Percentiles rank a stretch among this genome's conserved stretches.
Evolutionary conservation across 805 yeast genomes (phyloP).

Genomic region (Metschnikowia aberdeeniae): DNA sequence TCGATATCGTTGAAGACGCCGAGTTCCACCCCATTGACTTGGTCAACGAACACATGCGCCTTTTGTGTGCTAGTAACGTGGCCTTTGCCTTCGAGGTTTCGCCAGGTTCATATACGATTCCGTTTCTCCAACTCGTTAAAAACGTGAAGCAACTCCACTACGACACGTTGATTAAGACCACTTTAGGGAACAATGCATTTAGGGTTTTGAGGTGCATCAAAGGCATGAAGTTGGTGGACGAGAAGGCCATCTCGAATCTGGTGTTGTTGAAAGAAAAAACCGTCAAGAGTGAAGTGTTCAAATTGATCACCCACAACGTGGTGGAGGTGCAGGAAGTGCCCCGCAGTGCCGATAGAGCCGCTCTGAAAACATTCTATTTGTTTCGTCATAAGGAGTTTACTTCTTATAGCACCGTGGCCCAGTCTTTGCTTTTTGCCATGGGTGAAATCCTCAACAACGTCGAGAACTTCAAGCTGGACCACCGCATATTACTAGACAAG

Average conservation of each 20-base stretch:
- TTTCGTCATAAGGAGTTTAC: slow-evolving; percentile 57
- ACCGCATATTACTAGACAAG: slow-evolving; percentile 68
- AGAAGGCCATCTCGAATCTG: slow-evolving; percentile 69
- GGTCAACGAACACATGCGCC: slow-evolving; percentile 63
- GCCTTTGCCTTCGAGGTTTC: slow-evolving; percentile 59
- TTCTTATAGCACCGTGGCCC: slow-evolving; percentile 32
- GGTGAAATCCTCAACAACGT: slow-evolving; percentile 48
- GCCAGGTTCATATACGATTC: slow-evolving; percentile 59
- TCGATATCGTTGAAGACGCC: slow-evolving; percentile 4
- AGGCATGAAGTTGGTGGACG: slow-evolving; percentile 69
- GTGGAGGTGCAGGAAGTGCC: slow-evolving; percentile 93
- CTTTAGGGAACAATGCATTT: slow-evolving; percentile 63
- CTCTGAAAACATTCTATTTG: slow-evolving; percentile 78
- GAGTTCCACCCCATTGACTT: slow-evolving; percentile 27
- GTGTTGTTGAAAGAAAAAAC: slow-evolving; percentile 76
- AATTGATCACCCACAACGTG: slow-evolving; percentile 63
- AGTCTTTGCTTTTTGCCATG: slow-evolving; percentile 49
- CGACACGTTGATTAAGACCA: slow-evolving; percentile 54
- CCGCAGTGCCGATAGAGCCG: slow-evolving; percentile 85
- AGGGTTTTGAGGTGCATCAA: slow-evolving; percentile 77
- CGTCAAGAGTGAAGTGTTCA: slow-evolving; percentile 66
- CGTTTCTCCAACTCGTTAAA: slow-evolving; percentile 50
- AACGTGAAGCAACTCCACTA: slow-evolving; percentile 46
- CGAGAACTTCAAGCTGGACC: slow-evolving; percentile 51
- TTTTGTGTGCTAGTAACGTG: slow-evolving; percentile 48